Evolutionary conservation across 495 filamentous ascomycete genomes (phyloP), one percentile per base, ranked within the genome.

Genomic region (Parathielavia appendiculata): DNA sequence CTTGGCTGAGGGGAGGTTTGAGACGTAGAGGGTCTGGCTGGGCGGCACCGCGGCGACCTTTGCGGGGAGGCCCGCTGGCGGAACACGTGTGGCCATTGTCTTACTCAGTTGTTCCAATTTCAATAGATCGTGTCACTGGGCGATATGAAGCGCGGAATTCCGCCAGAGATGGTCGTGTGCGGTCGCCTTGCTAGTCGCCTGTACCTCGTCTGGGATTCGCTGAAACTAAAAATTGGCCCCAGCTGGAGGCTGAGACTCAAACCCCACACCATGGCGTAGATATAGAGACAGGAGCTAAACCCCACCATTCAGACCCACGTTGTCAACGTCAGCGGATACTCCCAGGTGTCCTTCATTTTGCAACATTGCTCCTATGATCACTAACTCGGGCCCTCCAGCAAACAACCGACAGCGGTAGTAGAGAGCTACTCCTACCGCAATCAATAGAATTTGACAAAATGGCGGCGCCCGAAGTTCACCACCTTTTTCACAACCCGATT

Each of bases 361-460:
- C 50, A 26, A 32, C 51, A 20, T 50, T 41, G 32, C 39, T 48
- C 56, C 20, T 46, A 48, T 62, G 54, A 23, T 41, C 49, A 51
- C 41, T 35, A 56, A 32, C 17, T 17, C 14, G 41, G 32, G 32
- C 6, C n/a, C 17, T 55, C 55, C 17, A 58, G 61, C 44, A n/a
- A 20, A 19, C 3, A 51, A 57, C 34, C 57, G 17, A 55, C 36
- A 32, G 80, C 82, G 89, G 83, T 95, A 96, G 93, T 98, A 86
- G 93, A 98, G 95, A 96, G 92, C 83, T 88, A 83, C 92, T 98
- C 93, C 93, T 97, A 92, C 89, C 89, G 73, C 73, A 30, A 20
- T 7, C 34, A 34, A 9, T 36, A 34, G 45, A 19, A 45, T 47
- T 79, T 5, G 48, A 58, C 64, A 73, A 23, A 11, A 97, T 97